phyloP scores from a whole-genome alignment of 1,139 yeast genomes.

The Kurtzmaniella natalensis region DNA sequence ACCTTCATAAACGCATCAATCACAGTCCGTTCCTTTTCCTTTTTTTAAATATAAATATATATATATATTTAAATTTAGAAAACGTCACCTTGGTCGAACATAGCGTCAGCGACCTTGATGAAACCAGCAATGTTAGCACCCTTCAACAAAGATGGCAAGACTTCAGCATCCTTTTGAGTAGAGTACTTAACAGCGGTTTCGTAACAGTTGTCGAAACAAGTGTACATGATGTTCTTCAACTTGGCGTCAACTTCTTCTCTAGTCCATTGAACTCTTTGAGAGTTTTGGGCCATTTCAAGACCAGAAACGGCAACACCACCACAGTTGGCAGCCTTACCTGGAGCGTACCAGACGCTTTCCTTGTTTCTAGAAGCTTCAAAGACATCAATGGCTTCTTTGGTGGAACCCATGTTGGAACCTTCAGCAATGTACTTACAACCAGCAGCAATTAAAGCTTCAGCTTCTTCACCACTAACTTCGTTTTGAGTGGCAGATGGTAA shows the following conservation, averaged over 20 bases:
- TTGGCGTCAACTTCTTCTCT: conserved; percentile 83
- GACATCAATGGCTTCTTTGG: conserved; percentile 92
- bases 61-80: conserved; percentile 24
- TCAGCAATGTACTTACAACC: conserved; percentile 95
- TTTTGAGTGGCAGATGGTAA: conserved; percentile 98
- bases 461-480: conserved; percentile 96
- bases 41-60: neutral
- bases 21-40: neutral
- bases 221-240: conserved; percentile 87
- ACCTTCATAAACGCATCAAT: neutral
- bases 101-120: conserved; percentile 96
- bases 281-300: conserved; percentile 99
- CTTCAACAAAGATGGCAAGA: conserved; percentile 87
- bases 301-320: conserved; percentile 99
- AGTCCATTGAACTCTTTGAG: conserved; percentile 88
- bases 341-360: conserved; percentile 89
- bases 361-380: conserved; percentile 82
- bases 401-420: conserved; percentile 99
- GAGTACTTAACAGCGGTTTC: conserved; percentile 79
- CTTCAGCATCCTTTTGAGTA: conserved; percentile 54
- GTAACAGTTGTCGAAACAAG: conserved; percentile 90
- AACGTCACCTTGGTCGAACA: conserved; percentile 96
- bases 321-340: conserved; percentile 99
- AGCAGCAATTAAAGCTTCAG: conserved; percentile 85
- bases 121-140: conserved; percentile 99